Percentiles rank a stretch among this genome's conserved stretches.
Evolutionary conservation across 306 rosid species (phyloP).

Genomic region (Castanea mollissima): DNA sequence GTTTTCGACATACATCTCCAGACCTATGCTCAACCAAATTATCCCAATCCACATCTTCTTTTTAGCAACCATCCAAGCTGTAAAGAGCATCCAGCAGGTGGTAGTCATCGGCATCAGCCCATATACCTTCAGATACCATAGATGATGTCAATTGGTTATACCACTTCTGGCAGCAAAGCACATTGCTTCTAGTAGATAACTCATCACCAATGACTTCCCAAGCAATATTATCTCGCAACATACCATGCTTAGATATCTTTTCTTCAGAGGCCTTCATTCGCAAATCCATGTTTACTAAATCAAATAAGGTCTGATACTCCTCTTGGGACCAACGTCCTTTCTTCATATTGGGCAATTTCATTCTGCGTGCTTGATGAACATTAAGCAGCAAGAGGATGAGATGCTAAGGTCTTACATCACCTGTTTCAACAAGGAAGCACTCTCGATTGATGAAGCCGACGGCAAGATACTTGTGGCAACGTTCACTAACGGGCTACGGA

Average conservation of each 20-base stretch:
- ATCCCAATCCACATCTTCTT: conserved; percentile 86
- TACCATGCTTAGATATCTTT: conserved; percentile 51
- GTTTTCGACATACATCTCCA: conserved; percentile 65
- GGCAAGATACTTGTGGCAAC: too few relatives aligned
- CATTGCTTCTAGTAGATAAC: conserved; percentile 44
- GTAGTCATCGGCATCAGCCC: conserved; percentile 76
- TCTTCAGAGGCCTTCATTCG: conserved; percentile 46
- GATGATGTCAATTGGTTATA: conserved; percentile 59
- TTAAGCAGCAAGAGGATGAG: too few relatives aligned
- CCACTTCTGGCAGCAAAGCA: conserved; percentile 29
- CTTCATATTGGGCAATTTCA: conserved; percentile 11
- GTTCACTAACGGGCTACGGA: too few relatives aligned
- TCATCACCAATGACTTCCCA: conserved; percentile 35
- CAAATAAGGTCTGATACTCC: conserved; percentile 45
- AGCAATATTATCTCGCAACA: conserved; percentile 73
- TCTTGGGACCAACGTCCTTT: conserved; percentile 63
- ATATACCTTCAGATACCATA: conserved; percentile 47
- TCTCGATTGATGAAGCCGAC: too few relatives aligned
- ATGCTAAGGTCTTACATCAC: too few relatives aligned
- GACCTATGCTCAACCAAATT: conserved; percentile 58
- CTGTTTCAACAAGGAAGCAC: too few relatives aligned
- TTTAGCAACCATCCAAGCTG: conserved; percentile 57
- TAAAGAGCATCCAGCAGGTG: conserved; percentile 54
- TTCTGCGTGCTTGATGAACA: neutral
- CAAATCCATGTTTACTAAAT: conserved; percentile 34